These are phyloP conservation scores for Chaetomium fimeti DNA, from an alignment of 495 filamentous ascomycete species.

Conservation along the genomic window DNA sequence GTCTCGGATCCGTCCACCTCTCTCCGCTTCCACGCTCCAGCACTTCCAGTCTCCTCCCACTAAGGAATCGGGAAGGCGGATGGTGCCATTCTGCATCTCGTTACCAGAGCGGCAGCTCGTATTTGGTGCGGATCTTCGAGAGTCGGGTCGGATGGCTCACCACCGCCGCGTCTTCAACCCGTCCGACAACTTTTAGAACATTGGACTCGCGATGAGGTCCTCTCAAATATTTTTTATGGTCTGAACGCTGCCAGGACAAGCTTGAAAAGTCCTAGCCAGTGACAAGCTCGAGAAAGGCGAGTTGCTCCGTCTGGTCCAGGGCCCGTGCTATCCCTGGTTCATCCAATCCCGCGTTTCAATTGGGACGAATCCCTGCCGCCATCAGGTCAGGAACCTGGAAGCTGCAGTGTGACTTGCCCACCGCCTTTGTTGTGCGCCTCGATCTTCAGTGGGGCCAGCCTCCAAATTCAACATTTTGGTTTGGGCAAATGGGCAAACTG, in stretches of 20 bases:
- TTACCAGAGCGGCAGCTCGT: too few relatives aligned
- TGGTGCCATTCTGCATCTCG: not conserved
- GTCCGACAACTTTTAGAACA: too few relatives aligned
- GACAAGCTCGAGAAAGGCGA: not conserved
- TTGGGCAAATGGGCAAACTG: constrained; percentile 9
- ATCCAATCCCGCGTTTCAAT: constrained; percentile 14
- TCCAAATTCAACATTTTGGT: constrained; percentile 27
- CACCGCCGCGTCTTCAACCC: too few relatives aligned
- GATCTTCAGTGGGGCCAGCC: constrained; percentile 23
- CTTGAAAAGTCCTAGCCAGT: not conserved
- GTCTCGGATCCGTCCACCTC: not conserved
- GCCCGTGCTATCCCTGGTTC: constrained; percentile 8
- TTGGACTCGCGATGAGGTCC: too few relatives aligned
- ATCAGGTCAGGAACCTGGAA: constrained; percentile 9
- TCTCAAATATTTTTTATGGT: too few relatives aligned
- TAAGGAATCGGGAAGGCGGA: not conserved
- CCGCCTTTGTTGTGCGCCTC: constrained; percentile 22
- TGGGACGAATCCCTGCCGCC: constrained; percentile 7
- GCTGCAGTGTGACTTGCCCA: constrained; percentile 20
- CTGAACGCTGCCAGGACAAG: too few relatives aligned
- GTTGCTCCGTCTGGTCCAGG: not conserved
- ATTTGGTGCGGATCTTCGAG: too few relatives aligned
- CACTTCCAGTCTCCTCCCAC: not conserved
- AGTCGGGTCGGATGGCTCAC: too few relatives aligned
- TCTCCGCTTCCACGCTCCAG: not conserved